Evolutionary conservation across 148 eudicot genomes (phyloP).

Genomic region (Oxyria digyna): DNA sequence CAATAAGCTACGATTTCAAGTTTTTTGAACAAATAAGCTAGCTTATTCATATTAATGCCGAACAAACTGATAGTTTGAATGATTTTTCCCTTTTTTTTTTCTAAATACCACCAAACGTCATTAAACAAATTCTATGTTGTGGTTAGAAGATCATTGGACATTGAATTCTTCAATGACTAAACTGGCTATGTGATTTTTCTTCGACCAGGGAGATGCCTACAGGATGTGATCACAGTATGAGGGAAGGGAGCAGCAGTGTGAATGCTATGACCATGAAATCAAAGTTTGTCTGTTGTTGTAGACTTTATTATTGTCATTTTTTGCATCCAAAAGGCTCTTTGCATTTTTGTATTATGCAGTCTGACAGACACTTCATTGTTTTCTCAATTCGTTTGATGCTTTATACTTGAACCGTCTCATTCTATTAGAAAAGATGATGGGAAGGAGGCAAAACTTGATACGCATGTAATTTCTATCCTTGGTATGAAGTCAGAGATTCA

Average conservation of each 20-base stretch:
- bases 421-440: too few species aligned
- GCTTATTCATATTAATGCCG: too few species aligned
- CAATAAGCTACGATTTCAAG: too few species aligned
- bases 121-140: not conserved
- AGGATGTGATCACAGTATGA: conserved; percentile 43
- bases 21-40: too few species aligned
- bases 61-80: too few species aligned
- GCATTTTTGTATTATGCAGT: not conserved
- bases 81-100: not conserved
- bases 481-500: not conserved
- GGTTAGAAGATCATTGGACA: not conserved
- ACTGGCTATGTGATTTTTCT: conserved; percentile 6
- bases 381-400: too few species aligned
- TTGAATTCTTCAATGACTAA: not conserved
- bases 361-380: not conserved
- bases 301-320: conserved; percentile 15
- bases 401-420: too few species aligned
- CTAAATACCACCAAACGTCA: not conserved
- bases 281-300: conserved; percentile 54
- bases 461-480: not conserved
- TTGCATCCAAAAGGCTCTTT: not conserved
- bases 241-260: conserved; percentile 50
- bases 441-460: too few species aligned
- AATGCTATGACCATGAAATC: conserved; percentile 31
- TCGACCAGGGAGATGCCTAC: conserved; percentile 43